Evolutionary conservation across 768 basidiomycete genomes (phyloP), one percentile per base, ranked within the genome.

Genomic region (Megacollybia marginata): DNA sequence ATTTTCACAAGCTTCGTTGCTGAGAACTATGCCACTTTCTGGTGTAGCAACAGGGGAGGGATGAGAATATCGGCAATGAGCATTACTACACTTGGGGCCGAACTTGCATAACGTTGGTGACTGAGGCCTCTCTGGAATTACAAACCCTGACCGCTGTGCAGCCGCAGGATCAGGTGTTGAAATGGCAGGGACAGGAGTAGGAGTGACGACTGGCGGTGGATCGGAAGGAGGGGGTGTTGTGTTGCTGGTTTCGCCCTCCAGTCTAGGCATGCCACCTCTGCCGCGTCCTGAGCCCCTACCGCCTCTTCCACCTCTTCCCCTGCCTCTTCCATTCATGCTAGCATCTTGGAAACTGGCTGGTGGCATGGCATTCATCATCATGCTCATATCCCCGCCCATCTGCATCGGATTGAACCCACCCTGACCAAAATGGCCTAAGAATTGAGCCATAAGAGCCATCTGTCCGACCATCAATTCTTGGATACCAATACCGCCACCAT

Each of bases 41-140:
- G 87, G 76, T 15, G 95, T 96, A 6, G 96, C 94, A 3, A 93
- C 91, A n/a, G 96, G 96, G 9, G 89, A 92, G 5, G 96, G 94
- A 65, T 99, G 96, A 9, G 92, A 91, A 65, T 82, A 98, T 15
- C 87, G 76, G 65, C 96, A 99, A 43, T 84, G 74, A 0, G 87
- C 74, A 64, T 97, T 95, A 45, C 85, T 87, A 67, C 96, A 99
- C 56, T 93, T 95, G 19, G 85, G 74, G 10, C 79, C 83, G 55
- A 88, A 98, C 69, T 96, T 96, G 81, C 96, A 99, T 18, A 99
- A 74, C 1, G 88, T 90, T 0, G 90, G 90, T 1, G 90, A 90
- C 57, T 86, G 85, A 1, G 89, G 90, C 32, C 90, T 77, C 52
- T 86, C 82, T n/a, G 86, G 86, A 15, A 81, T 60, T 4, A 72